phyloP scores from a whole-genome alignment of 495 filamentous ascomycete species.

The Podospora conica region DNA sequence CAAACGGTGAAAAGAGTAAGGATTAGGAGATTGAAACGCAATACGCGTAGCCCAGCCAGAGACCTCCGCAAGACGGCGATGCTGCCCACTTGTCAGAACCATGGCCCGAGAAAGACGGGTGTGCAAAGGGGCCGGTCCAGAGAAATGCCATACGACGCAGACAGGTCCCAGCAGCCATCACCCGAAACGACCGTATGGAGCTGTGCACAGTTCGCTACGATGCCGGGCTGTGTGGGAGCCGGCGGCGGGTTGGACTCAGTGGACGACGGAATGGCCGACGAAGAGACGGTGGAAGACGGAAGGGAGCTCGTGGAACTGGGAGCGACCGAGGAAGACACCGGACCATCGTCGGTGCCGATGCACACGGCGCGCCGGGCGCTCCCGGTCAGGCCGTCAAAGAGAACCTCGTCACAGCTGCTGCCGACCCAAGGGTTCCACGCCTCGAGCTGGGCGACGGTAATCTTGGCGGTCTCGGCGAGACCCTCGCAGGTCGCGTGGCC shows the following conservation, averaged over 20 bases:
- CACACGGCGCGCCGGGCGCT: neutral
- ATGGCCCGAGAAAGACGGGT: too few relatives aligned
- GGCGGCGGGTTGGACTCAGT: neutral
- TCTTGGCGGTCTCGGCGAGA: neutral
- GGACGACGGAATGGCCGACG: neutral
- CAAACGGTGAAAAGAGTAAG: too few relatives aligned
- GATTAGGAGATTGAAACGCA: neutral
- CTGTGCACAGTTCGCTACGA: neutral
- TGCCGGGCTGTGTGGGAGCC: neutral
- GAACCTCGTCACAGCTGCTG: neutral
- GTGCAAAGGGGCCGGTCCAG: neutral
- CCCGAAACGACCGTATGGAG: neutral
- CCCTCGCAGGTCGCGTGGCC: neutral
- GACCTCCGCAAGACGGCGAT: neutral
- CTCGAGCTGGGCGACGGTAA: neutral
- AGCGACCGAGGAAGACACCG: neutral
- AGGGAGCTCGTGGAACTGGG: neutral
- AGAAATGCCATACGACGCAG: neutral
- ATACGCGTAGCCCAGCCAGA: neutral
- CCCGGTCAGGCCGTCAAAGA: neutral
- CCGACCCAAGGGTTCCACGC: slow-evolving; percentile 1
- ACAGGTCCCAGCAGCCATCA: neutral
- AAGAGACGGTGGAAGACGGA: neutral
- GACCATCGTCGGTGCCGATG: neutral
- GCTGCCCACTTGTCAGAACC: neutral